These are phyloP conservation scores for Coniochaeta hoffmannii DNA, from an alignment of 2,329 filamentous ascomycete species.

Conservation along the genomic window DNA sequence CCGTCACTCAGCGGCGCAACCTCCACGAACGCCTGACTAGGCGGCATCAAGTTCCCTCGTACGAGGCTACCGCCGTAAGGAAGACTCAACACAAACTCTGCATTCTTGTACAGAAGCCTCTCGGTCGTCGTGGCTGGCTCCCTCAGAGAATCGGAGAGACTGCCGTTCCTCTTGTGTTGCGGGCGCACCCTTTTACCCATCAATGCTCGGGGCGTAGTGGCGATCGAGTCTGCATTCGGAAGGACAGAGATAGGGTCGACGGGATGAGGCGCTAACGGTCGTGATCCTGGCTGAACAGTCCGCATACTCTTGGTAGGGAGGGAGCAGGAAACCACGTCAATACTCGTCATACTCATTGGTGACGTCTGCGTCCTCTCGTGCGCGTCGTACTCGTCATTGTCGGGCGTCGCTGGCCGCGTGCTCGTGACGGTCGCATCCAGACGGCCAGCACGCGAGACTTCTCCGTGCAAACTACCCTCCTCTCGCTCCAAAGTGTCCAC, in stretches of 20 bases:
- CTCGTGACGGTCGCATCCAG: constrained; percentile 39
- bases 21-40: constrained; percentile 73
- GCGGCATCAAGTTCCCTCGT: constrained; percentile 76
- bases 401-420: constrained; percentile 40
- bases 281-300: constrained; percentile 28
- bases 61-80: constrained; percentile 79
- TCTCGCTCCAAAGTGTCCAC: constrained; percentile 19
- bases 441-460: constrained; percentile 37
- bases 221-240: constrained; percentile 41
- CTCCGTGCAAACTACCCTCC: constrained; percentile 35
- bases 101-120: constrained; percentile 42
- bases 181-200: constrained; percentile 53
- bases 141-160: constrained; percentile 76
- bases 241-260: constrained; percentile 43
- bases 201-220: constrained; percentile 50
- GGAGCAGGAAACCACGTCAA: constrained; percentile 57
- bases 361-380: constrained; percentile 34
- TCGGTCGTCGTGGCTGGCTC: constrained; percentile 50
- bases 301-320: constrained; percentile 48
- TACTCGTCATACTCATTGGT: constrained; percentile 49
- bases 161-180: constrained; percentile 75
- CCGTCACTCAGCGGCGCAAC: constrained; percentile 45
- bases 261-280: constrained; percentile 45
- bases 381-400: constrained; percentile 21
- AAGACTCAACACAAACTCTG: constrained; percentile 52